A percentile compares a stretch with the other conserved stretches of the same genome.
These are phyloP conservation scores for Phytophthora sansomeana DNA, from an alignment of 352 stramenopile species.

Conservation along the genomic window DNA sequence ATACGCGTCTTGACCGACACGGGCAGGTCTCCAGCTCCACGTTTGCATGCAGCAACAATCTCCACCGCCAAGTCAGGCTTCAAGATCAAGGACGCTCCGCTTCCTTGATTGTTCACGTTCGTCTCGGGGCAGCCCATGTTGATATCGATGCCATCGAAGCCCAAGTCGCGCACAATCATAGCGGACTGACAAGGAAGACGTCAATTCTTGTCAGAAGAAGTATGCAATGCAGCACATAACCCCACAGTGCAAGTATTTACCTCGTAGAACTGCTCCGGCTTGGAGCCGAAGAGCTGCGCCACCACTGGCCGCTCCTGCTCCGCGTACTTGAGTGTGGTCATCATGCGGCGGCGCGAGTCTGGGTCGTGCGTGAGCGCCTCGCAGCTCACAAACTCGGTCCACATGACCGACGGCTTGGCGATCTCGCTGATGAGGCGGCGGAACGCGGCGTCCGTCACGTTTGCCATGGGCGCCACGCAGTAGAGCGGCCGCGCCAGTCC, in stretches of 20 bases:
- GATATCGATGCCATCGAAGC: slow-evolving; percentile 89
- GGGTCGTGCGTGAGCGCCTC: slow-evolving; percentile 77
- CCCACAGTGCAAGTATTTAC: slow-evolving; percentile 26
- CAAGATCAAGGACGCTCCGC: slow-evolving; percentile 72
- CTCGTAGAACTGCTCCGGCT: slow-evolving; percentile 88
- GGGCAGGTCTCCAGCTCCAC: slow-evolving; percentile 64
- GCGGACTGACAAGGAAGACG: slow-evolving; percentile 53
- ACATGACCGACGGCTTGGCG: slow-evolving; percentile 84
- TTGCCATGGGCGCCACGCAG: slow-evolving; percentile 87
- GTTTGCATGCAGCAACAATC: slow-evolving; percentile 77
- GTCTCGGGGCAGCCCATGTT: slow-evolving; percentile 87
- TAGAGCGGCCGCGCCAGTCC: slow-evolving; percentile 71
- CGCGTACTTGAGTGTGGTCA: slow-evolving; percentile 77
- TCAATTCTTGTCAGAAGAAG: slow-evolving; percentile 1
- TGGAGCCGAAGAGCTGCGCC: slow-evolving; percentile 88
- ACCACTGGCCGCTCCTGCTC: slow-evolving; percentile 80
- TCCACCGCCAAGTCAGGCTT: slow-evolving; percentile 65
- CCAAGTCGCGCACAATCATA: slow-evolving; percentile 77
- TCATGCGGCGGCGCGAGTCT: slow-evolving; percentile 73
- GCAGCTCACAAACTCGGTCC: slow-evolving; percentile 89
- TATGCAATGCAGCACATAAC: neutral
- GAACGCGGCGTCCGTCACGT: slow-evolving; percentile 84
- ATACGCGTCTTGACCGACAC: slow-evolving; percentile 87
- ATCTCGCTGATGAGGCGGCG: slow-evolving; percentile 78
- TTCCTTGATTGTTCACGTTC: slow-evolving; percentile 85